Evolutionary conservation across 176 grass and related monocot genomes (phyloP).

Genomic region (Aegilops umbellulata): DNA sequence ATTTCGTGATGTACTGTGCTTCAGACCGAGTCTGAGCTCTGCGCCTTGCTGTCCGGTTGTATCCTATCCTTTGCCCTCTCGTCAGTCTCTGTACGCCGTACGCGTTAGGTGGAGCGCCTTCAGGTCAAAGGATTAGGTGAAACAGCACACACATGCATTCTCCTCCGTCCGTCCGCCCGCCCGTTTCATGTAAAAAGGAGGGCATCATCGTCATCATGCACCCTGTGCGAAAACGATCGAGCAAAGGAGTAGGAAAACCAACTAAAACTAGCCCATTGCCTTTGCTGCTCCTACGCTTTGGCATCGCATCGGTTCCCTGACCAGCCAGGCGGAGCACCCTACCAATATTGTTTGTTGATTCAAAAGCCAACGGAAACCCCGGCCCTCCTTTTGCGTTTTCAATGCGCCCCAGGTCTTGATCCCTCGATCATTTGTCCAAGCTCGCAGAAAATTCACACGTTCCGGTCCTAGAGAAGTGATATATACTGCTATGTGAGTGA

Average conservation of each 20-base stretch:
- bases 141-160: background rate
- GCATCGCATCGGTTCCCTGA: constrained; percentile 38
- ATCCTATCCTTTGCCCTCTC: background rate
- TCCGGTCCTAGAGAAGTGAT: background rate
- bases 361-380: background rate
- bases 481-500: background rate
- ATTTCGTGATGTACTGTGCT: background rate
- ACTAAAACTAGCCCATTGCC: background rate
- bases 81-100: background rate
- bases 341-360: background rate
- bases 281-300: constrained; percentile 26
- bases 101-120: background rate
- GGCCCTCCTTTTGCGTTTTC: background rate
- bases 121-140: constrained; percentile 12
- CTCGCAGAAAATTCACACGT: background rate
- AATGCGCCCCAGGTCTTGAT: background rate
- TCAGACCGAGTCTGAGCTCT: background rate
- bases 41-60: background rate
- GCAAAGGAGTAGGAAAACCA: background rate
- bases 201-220: background rate
- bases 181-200: background rate
- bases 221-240: background rate
- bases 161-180: background rate
- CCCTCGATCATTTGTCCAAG: constrained; percentile 1
- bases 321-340: background rate